Percentiles rank a stretch among this genome's conserved stretches.
Conservation (phyloP, 805 yeast genomes). For the Candida chauliodis region DNA sequence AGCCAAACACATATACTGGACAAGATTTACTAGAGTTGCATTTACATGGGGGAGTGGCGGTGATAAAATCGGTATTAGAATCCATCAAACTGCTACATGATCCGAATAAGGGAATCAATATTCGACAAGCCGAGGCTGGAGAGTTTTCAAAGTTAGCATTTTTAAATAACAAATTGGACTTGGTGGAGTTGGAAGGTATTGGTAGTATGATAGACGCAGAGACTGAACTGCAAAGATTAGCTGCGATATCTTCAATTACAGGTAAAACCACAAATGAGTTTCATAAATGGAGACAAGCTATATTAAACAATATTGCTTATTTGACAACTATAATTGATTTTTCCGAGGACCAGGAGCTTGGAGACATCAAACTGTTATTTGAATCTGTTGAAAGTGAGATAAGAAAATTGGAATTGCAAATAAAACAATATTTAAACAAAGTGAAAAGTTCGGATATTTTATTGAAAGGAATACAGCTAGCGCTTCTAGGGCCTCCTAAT, state of each 20-base stretch:
- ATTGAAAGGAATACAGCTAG: constrained; percentile 67
- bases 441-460: constrained; percentile 60
- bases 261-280: constrained; percentile 62
- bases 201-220: constrained; percentile 89
- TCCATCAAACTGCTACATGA: constrained; percentile 57
- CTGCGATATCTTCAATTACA: constrained; percentile 69
- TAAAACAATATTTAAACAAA: constrained; percentile 41
- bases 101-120: constrained; percentile 32
- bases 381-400: constrained; percentile 46
- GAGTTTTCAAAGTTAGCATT: constrained; percentile 89
- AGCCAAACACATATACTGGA: constrained; percentile 85
- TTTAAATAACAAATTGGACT: constrained; percentile 75
- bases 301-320: constrained; percentile 66
- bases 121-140: constrained; percentile 88
- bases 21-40: constrained; percentile 90
- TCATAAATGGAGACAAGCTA: constrained; percentile 59
- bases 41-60: constrained; percentile 90
- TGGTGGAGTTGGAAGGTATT: constrained; percentile 89
- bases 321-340: constrained; percentile 90
- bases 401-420: constrained; percentile 37
- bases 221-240: constrained; percentile 79
- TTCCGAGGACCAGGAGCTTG: constrained; percentile 88
- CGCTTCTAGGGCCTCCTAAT: constrained; percentile 87
- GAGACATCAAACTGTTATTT: constrained; percentile 55
- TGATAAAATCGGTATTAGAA: constrained; percentile 60